phyloP scores from a whole-genome alignment of 352 stramenopile genomes.

The Phytophthora aleatoria region DNA sequence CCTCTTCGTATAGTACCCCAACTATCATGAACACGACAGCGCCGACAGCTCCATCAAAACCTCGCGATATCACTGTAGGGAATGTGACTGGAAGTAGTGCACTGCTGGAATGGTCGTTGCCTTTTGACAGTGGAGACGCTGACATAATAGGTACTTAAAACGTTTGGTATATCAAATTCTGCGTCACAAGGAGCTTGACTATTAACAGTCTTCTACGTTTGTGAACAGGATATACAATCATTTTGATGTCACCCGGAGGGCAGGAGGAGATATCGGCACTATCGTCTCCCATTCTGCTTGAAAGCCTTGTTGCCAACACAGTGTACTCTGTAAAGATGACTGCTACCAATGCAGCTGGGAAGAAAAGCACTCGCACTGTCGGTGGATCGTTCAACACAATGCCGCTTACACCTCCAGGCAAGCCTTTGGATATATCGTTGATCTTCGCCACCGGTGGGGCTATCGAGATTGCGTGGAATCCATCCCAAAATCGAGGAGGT shows the following conservation, averaged over 20 bases:
- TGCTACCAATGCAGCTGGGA: conserved; percentile 39
- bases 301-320: conserved; percentile 36
- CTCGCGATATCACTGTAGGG: conserved; percentile 31
- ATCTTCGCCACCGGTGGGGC: conserved; percentile 44
- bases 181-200: neutral
- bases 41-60: conserved; percentile 36
- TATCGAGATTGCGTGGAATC: conserved; percentile 63
- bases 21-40: conserved; percentile 34
- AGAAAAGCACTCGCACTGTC: conserved; percentile 30
- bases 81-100: conserved; percentile 48
- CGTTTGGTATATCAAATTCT: neutral
- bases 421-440: conserved; percentile 33
- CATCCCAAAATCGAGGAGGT: conserved; percentile 45
- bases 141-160: conserved; percentile 44
- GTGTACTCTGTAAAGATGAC: conserved; percentile 59
- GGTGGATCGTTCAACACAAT: conserved; percentile 51
- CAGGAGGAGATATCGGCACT: conserved; percentile 13
- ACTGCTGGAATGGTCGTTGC: conserved; percentile 40
- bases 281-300: conserved; percentile 30
- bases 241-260: conserved; percentile 24
- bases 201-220: neutral
- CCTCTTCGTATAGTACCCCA: conserved; percentile 36
- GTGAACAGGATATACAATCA: conserved; percentile 31
- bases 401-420: conserved; percentile 32
- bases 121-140: conserved; percentile 49